Evolutionary conservation across 371 early-diverging fungal species (phyloP).

Genomic region (Mucor plumbeus): DNA sequence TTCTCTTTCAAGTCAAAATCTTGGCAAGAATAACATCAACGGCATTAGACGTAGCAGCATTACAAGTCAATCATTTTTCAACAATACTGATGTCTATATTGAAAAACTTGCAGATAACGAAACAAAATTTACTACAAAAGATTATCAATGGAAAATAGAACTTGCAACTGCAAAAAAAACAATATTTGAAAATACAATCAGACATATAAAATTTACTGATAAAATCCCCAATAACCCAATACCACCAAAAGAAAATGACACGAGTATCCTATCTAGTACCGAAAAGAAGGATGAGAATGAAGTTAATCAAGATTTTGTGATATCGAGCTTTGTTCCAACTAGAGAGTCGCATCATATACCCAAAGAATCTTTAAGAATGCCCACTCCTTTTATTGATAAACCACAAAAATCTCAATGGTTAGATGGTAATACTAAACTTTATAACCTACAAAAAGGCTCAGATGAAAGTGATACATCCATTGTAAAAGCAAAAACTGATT

Average conservation of each 20-base stretch:
- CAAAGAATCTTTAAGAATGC: not conserved
- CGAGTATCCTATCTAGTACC: not conserved
- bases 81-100: not conserved
- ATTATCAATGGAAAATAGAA: constrained; percentile 1
- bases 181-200: not conserved
- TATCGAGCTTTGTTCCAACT: constrained; percentile 6
- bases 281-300: too few species aligned
- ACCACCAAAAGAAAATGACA: not conserved
- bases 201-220: not conserved
- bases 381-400: not conserved
- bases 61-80: not conserved
- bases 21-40: not conserved
- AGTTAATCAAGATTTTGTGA: not conserved
- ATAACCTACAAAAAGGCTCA: not conserved
- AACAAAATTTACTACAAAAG: not conserved
- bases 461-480: not conserved
- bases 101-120: not conserved
- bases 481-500: not conserved
- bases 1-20: not conserved
- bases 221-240: not conserved
- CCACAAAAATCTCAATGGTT: constrained; percentile 15
- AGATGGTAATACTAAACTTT: constrained; percentile 10
- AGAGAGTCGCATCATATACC: not conserved
- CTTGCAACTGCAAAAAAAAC: not conserved
- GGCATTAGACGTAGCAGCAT: not conserved